phyloP scores from a whole-genome alignment of 257 asterid genomes.

The Solanum rostratum region DNA sequence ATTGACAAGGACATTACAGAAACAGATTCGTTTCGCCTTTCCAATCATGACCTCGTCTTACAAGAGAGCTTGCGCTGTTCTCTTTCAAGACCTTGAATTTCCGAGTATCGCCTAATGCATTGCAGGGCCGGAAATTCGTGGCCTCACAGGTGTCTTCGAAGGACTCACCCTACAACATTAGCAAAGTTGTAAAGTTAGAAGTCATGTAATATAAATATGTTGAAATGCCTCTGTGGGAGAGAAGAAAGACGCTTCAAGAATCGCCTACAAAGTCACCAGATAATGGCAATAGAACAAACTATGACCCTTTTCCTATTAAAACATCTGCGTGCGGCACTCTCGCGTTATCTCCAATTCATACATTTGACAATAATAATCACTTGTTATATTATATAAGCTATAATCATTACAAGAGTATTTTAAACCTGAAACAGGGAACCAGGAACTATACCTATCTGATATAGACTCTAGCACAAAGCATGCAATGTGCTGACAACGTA shows the following conservation, averaged over 20 bases:
- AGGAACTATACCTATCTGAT: background rate
- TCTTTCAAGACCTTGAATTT: background rate
- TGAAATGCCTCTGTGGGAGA: background rate
- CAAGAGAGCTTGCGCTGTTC: constrained; percentile 17
- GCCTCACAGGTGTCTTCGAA: constrained; percentile 98
- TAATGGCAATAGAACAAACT: background rate
- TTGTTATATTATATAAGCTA: background rate
- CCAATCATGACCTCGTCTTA: background rate
- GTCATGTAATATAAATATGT: background rate
- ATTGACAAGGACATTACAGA: background rate
- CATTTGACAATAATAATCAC: background rate
- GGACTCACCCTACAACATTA: constrained; percentile 73
- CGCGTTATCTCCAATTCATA: background rate
- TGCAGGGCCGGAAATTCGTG: constrained; percentile 40
- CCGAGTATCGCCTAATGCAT: constrained; percentile 16
- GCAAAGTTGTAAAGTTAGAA: background rate
- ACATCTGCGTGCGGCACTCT: background rate
- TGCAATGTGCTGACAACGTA: background rate
- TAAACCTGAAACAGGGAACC: background rate
- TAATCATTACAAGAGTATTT: background rate
- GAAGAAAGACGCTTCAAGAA: background rate
- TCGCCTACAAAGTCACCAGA: background rate
- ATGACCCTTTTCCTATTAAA: background rate
- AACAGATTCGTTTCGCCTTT: background rate
- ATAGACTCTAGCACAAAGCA: background rate